Conservation (phyloP, 2,329 filamentous ascomycete species). For the Ascochyta rabiei region DNA sequence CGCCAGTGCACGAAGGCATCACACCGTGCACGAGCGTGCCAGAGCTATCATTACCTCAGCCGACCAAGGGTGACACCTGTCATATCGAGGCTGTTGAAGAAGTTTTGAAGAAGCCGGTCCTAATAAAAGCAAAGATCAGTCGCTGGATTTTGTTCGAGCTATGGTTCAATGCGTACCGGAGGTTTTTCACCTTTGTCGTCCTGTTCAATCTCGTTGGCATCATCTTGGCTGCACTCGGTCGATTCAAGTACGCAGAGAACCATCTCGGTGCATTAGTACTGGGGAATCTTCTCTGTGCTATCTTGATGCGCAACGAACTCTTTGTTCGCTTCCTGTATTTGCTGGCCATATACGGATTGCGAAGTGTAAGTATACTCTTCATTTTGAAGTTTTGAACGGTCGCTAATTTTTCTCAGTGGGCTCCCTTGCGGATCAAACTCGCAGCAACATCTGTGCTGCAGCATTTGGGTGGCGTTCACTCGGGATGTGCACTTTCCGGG, state of each 20-base stretch:
- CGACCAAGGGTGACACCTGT: slow-evolving; percentile 21
- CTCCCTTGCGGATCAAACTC: slow-evolving; percentile 37
- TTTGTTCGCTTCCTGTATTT: slow-evolving; percentile 43
- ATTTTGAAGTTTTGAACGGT: not conserved
- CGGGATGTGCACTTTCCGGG: slow-evolving; percentile 44
- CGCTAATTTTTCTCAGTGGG: slow-evolving; percentile 33
- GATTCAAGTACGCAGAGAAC: slow-evolving; percentile 41
- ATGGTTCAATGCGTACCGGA: slow-evolving; percentile 47
- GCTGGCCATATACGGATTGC: slow-evolving; percentile 39
- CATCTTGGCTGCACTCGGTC: slow-evolving; percentile 34
- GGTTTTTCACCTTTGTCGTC: slow-evolving; percentile 43
- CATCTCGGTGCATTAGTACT: slow-evolving; percentile 43
- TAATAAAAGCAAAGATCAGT: slow-evolving; percentile 31
- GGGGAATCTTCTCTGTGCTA: slow-evolving; percentile 40
- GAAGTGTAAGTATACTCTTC: slow-evolving; percentile 3
- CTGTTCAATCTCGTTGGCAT: slow-evolving; percentile 40
- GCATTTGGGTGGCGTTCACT: slow-evolving; percentile 45
- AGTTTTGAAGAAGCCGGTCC: slow-evolving; percentile 25
- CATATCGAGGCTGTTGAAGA: slow-evolving; percentile 26
- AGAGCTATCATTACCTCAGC: slow-evolving; percentile 36
- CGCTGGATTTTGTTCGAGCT: slow-evolving; percentile 40
- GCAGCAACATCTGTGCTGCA: slow-evolving; percentile 42
- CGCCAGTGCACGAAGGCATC: slow-evolving; percentile 44
- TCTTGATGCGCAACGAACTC: slow-evolving; percentile 43
- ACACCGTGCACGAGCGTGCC: slow-evolving; percentile 42